Percentiles rank a stretch among this genome's conserved stretches.
Conservation (phyloP, 495 filamentous ascomycete genomes). For the Hypoxylon rickii region DNA sequence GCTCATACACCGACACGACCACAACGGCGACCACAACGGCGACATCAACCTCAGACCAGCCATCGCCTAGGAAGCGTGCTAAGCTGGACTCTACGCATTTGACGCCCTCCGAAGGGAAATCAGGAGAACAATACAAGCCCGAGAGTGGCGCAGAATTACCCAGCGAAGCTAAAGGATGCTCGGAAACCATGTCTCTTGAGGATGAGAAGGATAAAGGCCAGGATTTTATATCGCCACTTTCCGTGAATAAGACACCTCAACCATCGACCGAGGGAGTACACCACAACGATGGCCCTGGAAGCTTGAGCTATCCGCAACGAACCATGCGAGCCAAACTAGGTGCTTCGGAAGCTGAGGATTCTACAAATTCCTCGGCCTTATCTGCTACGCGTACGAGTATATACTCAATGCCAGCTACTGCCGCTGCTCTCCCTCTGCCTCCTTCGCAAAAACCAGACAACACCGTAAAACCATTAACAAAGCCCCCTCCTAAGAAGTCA, state of each 20-base stretch:
- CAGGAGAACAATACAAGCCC: background rate
- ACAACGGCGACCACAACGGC: too few relatives aligned
- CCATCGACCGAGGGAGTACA: background rate
- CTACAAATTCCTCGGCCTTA: too few relatives aligned
- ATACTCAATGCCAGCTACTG: too few relatives aligned
- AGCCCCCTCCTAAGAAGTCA: slow-evolving; percentile 36
- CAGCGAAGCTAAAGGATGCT: too few relatives aligned
- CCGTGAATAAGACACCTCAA: slow-evolving; percentile 2
- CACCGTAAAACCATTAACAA: slow-evolving; percentile 11
- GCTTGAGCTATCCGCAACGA: background rate
- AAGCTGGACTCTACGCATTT: slow-evolving; percentile 30
- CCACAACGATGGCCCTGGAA: background rate
- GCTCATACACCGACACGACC: slow-evolving; percentile 15
- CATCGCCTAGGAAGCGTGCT: slow-evolving; percentile 28
- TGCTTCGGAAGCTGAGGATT: too few relatives aligned
- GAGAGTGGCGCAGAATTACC: too few relatives aligned
- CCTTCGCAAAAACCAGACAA: background rate
- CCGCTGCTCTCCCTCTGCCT: too few relatives aligned
- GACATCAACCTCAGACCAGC: slow-evolving; percentile 8
- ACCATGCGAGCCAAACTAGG: too few relatives aligned
- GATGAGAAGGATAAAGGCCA: background rate
- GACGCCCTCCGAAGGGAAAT: slow-evolving; percentile 6
- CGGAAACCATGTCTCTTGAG: background rate
- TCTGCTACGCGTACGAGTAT: too few relatives aligned
- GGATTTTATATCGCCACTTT: background rate